Percentiles rank a stretch among this genome's conserved stretches.
Conservation (phyloP, 1,139 yeast species). For the Kurtzmaniella natalensis region DNA sequence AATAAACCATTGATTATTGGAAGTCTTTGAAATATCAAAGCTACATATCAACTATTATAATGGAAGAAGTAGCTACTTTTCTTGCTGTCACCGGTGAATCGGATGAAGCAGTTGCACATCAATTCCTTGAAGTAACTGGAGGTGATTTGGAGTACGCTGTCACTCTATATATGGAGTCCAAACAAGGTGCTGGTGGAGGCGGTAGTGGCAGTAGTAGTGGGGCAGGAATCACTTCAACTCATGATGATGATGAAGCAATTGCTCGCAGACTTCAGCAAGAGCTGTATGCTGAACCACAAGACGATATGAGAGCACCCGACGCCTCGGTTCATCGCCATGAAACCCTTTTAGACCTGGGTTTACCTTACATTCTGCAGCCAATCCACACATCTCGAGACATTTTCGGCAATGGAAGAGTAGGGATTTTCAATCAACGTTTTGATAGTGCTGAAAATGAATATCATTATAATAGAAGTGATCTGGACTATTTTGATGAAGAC, state of each 20-base stretch:
- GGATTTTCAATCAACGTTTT: constrained; percentile 42
- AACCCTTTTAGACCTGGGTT: constrained; percentile 52
- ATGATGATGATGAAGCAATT: constrained; percentile 51
- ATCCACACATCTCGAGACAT: constrained; percentile 21
- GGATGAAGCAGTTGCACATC: constrained; percentile 67
- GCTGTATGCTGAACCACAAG: constrained; percentile 40
- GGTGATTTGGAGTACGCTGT: constrained; percentile 83
- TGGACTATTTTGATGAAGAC: constrained; percentile 18
- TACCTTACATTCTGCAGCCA: constrained; percentile 11
- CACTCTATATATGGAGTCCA: constrained; percentile 69
- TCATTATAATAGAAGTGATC: constrained; percentile 16
- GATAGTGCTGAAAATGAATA: constrained; percentile 29
- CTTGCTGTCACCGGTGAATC: constrained; percentile 79
- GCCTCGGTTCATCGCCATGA: constrained; percentile 81
- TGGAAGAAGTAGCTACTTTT: constrained; percentile 67
- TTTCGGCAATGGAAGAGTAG: constrained; percentile 39
- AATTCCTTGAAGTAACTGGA: constrained; percentile 76
- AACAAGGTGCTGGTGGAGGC: constrained; percentile 20
- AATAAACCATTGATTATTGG: too few relatives aligned
- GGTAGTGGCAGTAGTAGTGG: constrained; percentile 6
- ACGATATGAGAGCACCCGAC: constrained; percentile 56
- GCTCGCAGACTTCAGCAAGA: constrained; percentile 67
- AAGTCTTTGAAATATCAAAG: too few relatives aligned
- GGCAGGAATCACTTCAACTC: constrained; percentile 6
- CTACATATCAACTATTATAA: constrained; percentile 10